Base-by-base conservation (phyloP, 2,329 filamentous ascomycete genomes). In the Hypoxylon sp. region DNA sequence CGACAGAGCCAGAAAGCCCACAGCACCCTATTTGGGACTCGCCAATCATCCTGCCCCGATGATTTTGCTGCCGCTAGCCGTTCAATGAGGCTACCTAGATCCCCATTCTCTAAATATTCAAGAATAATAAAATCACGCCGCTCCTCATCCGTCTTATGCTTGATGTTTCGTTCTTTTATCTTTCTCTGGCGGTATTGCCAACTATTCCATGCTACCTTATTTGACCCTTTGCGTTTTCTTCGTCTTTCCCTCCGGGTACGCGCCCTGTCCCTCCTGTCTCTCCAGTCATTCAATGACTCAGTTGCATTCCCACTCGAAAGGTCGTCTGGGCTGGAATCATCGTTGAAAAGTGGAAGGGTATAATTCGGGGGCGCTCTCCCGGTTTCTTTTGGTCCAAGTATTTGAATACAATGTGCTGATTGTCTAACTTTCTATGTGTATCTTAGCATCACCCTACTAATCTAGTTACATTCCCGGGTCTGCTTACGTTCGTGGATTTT, bases 361-460 rank as follows among this genome's bases (percentile, higher is more conserved):
- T 31, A 22, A 42, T 57, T 31, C 13, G 14, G 49, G 3, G 6
- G 22, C 2, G 42, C 1, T 27, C 46, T 53, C 5, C 59, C 57
- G 10, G 70, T 30, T 1, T 66, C 50, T 20, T 54, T 10, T 3
- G 64, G 61, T 0, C 70, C 60, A 10, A 75, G 59, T 1, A 66
- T 6, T 54, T 74, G 73, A 11, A 76, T 53, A 31, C 66, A 71
- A 35, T 75, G 74, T 8, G 74, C 74, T 10, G 74, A 73, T 20
- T 44, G 53, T 42, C 54, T 63, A 3, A 76, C 55, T 70, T 75
- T 74, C 74, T 76, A 48, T 11, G 8, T 40, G 10, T n/a, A 6
- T 17, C 20, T 27, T 51, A 30, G 63, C 70, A 67, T 49, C 35
- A 59, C 30, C 5, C n/a, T 6, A 44, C 13, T 22, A 13, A 11